These are phyloP conservation scores for Arachnopeziza araneosa DNA, from an alignment of 2,329 filamentous ascomycete genomes.

Conservation along the genomic window DNA sequence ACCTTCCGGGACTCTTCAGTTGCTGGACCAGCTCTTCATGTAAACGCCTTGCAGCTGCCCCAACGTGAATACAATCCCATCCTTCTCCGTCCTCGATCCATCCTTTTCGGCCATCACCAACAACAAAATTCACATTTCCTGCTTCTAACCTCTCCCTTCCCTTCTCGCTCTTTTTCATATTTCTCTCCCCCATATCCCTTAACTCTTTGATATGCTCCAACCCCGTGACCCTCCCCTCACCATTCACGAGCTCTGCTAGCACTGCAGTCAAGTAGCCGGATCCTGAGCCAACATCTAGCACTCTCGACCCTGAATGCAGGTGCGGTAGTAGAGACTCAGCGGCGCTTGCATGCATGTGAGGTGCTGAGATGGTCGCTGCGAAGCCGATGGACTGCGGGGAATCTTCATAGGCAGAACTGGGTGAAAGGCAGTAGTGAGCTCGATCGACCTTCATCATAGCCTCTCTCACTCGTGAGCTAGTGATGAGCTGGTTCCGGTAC, in stretches of 20 bases:
- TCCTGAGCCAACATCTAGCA: constrained; percentile 71
- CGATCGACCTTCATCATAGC: constrained; percentile 90
- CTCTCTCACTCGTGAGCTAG: constrained; percentile 62
- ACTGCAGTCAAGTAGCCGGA: constrained; percentile 85
- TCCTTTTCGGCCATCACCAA: constrained; percentile 68
- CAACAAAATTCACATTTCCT: constrained; percentile 65
- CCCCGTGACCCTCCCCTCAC: constrained; percentile 53
- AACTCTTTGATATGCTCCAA: constrained; percentile 68
- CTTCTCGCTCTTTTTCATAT: constrained; percentile 58
- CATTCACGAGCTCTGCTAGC: constrained; percentile 56
- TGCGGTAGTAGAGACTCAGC: constrained; percentile 55
- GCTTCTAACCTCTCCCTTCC: constrained; percentile 55
- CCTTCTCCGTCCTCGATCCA: constrained; percentile 48
- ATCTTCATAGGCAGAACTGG: constrained; percentile 66
- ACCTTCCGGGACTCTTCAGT: constrained; percentile 69
- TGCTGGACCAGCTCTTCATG: constrained; percentile 71
- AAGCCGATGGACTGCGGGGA: constrained; percentile 64
- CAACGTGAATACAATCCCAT: constrained; percentile 95
- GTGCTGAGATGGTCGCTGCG: constrained; percentile 64
- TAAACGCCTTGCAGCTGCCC: constrained; percentile 71
- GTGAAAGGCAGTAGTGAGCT: constrained; percentile 71
- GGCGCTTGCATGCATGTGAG: constrained; percentile 67
- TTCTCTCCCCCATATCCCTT: constrained; percentile 54
- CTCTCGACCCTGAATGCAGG: constrained; percentile 44
- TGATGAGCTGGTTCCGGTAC: constrained; percentile 65